These are phyloP conservation scores for Scedosporium minutisporum DNA, from an alignment of 2,329 filamentous ascomycete species.

Conservation along the genomic window DNA sequence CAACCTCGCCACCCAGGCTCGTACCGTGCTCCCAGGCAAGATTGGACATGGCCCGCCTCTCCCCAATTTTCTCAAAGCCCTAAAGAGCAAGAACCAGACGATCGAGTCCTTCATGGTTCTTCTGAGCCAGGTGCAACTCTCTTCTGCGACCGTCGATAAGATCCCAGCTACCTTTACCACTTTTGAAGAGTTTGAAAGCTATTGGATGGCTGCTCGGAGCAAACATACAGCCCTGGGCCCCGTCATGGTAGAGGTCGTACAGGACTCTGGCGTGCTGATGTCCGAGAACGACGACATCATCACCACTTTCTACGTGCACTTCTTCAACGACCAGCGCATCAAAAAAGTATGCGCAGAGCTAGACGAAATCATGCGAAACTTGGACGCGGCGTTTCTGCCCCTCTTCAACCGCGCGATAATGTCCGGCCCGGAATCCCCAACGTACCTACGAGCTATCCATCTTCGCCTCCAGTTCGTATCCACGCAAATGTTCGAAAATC, in stretches of 20 bases:
- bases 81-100: slow-evolving; percentile 14
- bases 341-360: slow-evolving; percentile 11
- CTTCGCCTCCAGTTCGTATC: slow-evolving; percentile 20
- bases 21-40: slow-evolving; percentile 14
- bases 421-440: slow-evolving; percentile 15
- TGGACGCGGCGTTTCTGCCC: slow-evolving; percentile 21
- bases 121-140: slow-evolving; percentile 13
- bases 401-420: slow-evolving; percentile 21
- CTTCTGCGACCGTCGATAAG: slow-evolving; percentile 4
- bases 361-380: slow-evolving; percentile 4
- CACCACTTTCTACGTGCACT: slow-evolving; percentile 8
- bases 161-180: slow-evolving; percentile 14
- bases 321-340: slow-evolving; percentile 13
- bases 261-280: slow-evolving; percentile 6
- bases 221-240: slow-evolving; percentile 10
- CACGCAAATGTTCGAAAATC: slow-evolving; percentile 18
- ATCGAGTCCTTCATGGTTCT: slow-evolving; percentile 18
- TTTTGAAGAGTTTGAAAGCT: slow-evolving; percentile 17
- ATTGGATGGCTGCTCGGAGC: slow-evolving; percentile 11
- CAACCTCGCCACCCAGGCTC: slow-evolving; percentile 14
- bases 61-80: slow-evolving; percentile 13
- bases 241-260: slow-evolving; percentile 13
- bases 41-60: slow-evolving; percentile 14
- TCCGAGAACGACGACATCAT: slow-evolving; percentile 9
- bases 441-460: slow-evolving; percentile 22